phyloP scores from a whole-genome alignment of 2,329 filamentous ascomycete species.

The Phialocephala subalpina region DNA sequence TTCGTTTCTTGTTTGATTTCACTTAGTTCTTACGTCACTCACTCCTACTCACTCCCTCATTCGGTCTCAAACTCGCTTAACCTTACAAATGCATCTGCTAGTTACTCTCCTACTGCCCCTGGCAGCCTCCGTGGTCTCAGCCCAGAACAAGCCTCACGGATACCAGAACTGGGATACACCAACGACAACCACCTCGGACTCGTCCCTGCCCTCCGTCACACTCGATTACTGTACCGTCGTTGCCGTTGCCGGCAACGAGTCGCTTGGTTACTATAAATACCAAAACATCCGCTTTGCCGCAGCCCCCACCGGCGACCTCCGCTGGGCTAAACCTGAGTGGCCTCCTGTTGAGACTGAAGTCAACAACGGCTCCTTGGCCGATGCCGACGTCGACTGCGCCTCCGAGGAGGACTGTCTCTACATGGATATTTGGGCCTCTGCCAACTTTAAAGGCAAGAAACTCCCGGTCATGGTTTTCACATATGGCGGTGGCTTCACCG shows the following conservation, averaged over 20 bases:
- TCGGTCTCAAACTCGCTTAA: too few species aligned
- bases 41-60: too few species aligned
- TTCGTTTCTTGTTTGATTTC: too few species aligned
- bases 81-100: too few species aligned
- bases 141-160: too few species aligned
- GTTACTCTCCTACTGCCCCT: too few species aligned
- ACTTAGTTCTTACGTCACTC: too few species aligned
- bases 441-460: conserved; percentile 38
- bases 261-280: conserved; percentile 34
- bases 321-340: conserved; percentile 46
- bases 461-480: conserved; percentile 44
- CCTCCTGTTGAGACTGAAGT: conserved; percentile 44
- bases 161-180: too few species aligned
- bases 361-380: conserved; percentile 45
- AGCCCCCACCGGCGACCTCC: conserved; percentile 45
- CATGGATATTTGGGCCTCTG: conserved; percentile 40
- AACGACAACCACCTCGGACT: too few species aligned
- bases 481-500: conserved; percentile 43
- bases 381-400: conserved; percentile 45
- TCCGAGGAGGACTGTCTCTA: conserved; percentile 42
- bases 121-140: too few species aligned
- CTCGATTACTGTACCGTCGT: conserved; percentile 27
- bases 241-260: conserved; percentile 22
- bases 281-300: conserved; percentile 48
- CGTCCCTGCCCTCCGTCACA: conserved; percentile 22